Conservation (phyloP, 148 eudicot genomes). For the Nyssa sinensis region DNA sequence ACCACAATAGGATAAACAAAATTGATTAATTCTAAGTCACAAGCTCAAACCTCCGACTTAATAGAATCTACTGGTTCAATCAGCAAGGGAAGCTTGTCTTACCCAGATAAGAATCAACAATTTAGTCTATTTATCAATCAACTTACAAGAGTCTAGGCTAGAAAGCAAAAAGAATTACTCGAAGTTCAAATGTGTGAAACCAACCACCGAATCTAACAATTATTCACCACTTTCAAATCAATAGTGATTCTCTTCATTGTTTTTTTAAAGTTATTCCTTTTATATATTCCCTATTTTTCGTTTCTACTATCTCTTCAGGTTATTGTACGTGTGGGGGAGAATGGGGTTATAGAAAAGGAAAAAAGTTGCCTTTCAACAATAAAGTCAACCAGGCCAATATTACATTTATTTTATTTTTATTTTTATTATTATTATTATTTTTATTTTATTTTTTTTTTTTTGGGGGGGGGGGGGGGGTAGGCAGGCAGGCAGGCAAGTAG, state of each 20-base stretch:
- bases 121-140: neutral
- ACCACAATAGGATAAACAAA: neutral
- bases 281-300: neutral
- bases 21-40: no score
- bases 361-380: neutral
- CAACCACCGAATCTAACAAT: neutral
- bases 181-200: neutral
- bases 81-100: neutral
- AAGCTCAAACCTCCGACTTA: neutral
- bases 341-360: neutral
- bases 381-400: constrained; percentile 10
- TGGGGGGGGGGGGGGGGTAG: no score
- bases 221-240: constrained; percentile 4
- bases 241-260: neutral
- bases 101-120: neutral
- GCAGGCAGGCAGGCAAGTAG: no score
- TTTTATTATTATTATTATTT: no score
- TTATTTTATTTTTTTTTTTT: no score
- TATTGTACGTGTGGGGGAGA: neutral
- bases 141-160: neutral
- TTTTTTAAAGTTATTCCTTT: neutral
- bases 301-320: neutral
- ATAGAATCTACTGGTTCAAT: neutral
- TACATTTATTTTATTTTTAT: no score
- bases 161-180: neutral